phyloP scores from a whole-genome alignment of 257 asterid species.

The Dorcoceras hygrometricum region DNA sequence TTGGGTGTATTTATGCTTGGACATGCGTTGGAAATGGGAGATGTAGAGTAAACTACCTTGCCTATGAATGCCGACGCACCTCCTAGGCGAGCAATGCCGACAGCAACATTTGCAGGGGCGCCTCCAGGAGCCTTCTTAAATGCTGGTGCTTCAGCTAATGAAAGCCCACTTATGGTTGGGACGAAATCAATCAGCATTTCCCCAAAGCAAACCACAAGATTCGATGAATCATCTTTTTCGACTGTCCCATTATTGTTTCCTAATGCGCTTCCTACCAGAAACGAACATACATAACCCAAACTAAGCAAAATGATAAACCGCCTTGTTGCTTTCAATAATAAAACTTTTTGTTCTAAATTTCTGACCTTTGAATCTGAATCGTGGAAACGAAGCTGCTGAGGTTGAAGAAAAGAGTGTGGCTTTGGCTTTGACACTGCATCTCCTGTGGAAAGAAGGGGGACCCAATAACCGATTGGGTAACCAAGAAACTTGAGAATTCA shows the following conservation, averaged over 20 bases:
- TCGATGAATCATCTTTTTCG: slow-evolving; percentile 50
- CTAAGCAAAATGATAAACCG: slow-evolving; percentile 6
- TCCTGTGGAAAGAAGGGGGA: slow-evolving; percentile 32
- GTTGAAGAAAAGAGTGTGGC: slow-evolving; percentile 38
- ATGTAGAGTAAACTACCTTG: slow-evolving; percentile 45
- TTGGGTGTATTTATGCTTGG: neutral
- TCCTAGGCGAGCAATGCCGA: slow-evolving; percentile 96
- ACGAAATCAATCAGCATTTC: slow-evolving; percentile 99
- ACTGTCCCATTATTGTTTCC: slow-evolving; percentile 44
- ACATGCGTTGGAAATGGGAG: neutral
- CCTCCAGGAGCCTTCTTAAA: slow-evolving; percentile 99
- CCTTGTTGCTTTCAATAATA: slow-evolving; percentile 16
- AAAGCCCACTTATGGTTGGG: slow-evolving; percentile 81
- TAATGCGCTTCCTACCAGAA: slow-evolving; percentile 51
- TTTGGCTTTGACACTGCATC: slow-evolving; percentile 39
- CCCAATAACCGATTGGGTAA: slow-evolving; percentile 26
- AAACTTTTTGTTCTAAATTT: neutral
- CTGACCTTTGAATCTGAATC: slow-evolving; percentile 55
- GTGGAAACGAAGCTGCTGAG: slow-evolving; percentile 32
- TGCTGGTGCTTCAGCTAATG: slow-evolving; percentile 92
- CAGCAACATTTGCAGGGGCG: slow-evolving; percentile 99
- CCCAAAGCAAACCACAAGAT: slow-evolving; percentile 91
- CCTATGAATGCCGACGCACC: slow-evolving; percentile 96
- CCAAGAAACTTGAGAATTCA: slow-evolving; percentile 37
- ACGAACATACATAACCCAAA: slow-evolving; percentile 17